phyloP scores from a whole-genome alignment of 2,329 filamentous ascomycete species.

The Fonsecaea pedrosoi region DNA sequence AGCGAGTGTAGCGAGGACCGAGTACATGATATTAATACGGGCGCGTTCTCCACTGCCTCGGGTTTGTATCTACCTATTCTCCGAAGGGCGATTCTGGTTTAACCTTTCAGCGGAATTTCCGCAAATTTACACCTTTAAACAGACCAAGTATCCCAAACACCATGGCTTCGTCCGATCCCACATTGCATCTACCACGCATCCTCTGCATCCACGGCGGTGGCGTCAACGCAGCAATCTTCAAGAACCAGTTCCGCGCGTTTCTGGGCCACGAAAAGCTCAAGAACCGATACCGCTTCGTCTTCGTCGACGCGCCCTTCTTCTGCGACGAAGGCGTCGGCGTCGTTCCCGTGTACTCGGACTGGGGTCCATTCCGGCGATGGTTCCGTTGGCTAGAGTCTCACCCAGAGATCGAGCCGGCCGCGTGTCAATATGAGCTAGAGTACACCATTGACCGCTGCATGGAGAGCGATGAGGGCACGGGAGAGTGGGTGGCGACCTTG shows the following conservation, averaged over 20 bases:
- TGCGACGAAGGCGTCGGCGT: slow-evolving; percentile 50
- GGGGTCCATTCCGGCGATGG: slow-evolving; percentile 70
- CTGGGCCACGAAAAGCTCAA: slow-evolving; percentile 54
- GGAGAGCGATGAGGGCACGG: slow-evolving; percentile 61
- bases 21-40: too few relatives aligned
- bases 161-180: slow-evolving; percentile 34
- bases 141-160: background rate
- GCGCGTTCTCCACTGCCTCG: background rate
- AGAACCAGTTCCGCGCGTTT: slow-evolving; percentile 68
- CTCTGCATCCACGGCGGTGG: slow-evolving; percentile 84
- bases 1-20: too few relatives aligned
- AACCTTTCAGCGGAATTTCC: background rate
- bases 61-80: background rate
- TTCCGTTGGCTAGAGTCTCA: slow-evolving; percentile 69
- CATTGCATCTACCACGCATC: slow-evolving; percentile 65
- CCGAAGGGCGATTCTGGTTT: background rate
- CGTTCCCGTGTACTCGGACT: slow-evolving; percentile 65
- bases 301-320: slow-evolving; percentile 72
- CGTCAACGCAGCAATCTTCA: slow-evolving; percentile 73
- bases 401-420: slow-evolving; percentile 57
- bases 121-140: background rate
- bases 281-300: slow-evolving; percentile 72
- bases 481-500: slow-evolving; percentile 66
- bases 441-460: slow-evolving; percentile 53
- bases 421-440: slow-evolving; percentile 52